phyloP scores from a whole-genome alignment of 495 filamentous ascomycete species.

The Aspergillus hancockii region DNA sequence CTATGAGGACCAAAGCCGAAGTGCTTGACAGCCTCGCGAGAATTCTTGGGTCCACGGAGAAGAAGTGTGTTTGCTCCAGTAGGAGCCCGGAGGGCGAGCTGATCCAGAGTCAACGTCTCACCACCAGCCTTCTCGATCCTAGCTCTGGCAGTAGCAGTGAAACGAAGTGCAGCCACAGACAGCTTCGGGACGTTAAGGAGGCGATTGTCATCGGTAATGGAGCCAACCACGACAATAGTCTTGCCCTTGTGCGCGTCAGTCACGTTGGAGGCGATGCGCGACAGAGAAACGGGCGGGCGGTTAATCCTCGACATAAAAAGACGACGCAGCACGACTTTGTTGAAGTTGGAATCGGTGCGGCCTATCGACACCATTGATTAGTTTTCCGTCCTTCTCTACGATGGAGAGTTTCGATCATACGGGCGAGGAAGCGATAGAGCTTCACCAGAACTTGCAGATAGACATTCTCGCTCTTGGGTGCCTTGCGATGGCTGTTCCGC shows the following conservation, averaged over 20 bases:
- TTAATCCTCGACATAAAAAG: slow-evolving; percentile 98
- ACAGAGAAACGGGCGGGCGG: slow-evolving; percentile 91
- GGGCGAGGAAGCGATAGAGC: slow-evolving; percentile 97
- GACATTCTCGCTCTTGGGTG: slow-evolving; percentile 96
- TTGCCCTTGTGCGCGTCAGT: slow-evolving; percentile 74
- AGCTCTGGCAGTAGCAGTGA: slow-evolving; percentile 93
- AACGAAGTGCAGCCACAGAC: slow-evolving; percentile 86
- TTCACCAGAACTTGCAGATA: slow-evolving; percentile 97
- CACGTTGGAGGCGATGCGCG: slow-evolving; percentile 72
- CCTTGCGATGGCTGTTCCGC: slow-evolving; percentile 85
- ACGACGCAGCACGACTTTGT: slow-evolving; percentile 93
- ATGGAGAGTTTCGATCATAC: slow-evolving; percentile 54
- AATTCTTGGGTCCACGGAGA: slow-evolving; percentile 94
- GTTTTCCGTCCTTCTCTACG: slow-evolving; percentile 15
- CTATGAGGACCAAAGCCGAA: slow-evolving; percentile 97
- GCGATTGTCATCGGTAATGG: slow-evolving; percentile 95
- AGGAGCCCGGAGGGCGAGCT: slow-evolving; percentile 89
- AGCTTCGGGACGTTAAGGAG: slow-evolving; percentile 87
- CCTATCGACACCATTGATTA: slow-evolving; percentile 51
- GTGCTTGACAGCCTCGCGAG: slow-evolving; percentile 96
- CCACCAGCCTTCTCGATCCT: slow-evolving; percentile 91
- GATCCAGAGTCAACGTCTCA: slow-evolving; percentile 91
- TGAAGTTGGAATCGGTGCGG: slow-evolving; percentile 95
- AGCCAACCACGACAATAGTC: slow-evolving; percentile 89
- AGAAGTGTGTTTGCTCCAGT: slow-evolving; percentile 94